Base-by-base conservation (phyloP, 2,329 filamentous ascomycete species). In the Ascomycota sp. region DNA sequence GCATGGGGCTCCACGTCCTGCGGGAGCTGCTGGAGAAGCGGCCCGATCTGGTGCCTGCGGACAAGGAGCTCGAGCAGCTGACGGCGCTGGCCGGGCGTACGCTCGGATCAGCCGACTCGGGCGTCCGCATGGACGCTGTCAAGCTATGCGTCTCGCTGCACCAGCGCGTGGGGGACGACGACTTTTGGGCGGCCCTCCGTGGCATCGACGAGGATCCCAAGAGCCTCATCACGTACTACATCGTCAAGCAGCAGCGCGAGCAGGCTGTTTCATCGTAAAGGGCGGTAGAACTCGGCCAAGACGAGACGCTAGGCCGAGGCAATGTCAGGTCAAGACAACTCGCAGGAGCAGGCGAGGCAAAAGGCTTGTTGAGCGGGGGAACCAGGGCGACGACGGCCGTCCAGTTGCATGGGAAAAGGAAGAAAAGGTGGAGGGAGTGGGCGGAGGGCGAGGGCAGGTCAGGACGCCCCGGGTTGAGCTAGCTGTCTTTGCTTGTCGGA, bases 181-280 rank as follows among this genome's bases (percentile, higher is more conserved):
- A 46, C 25, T 84, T 84, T 48, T 86, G 78, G 78, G 64, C 64
- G 27, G 63, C 64, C 21, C 59, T 83, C 44, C 67, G 61, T 37
- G 64, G 57, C 8, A 62, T 78, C 26, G 66, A 68, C 46, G 76
- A 82, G 41, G 76, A 80, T 41, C 70, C 76, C 16, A 69, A 81
- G 58, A 82, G 74, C 42, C 52, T 84, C 39, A 72, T 84, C 44
- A 83, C 76, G 8, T 84, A 84, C 49, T 84, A 83, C 51, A 75
- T 83, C 45, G 77, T 78, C 29, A 75, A 75, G 60, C 62, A 64
- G 48, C 70, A 76, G 52, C 57, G 69, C 34, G 71, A 76, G 52
- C 48, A 51, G 37, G 44, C 39, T 25, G 25, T 7, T 31, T 31
- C 9, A 31, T 7, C n/a, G 21, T 10, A 7, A 10, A 6, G 8